Percentiles rank a stretch among this genome's conserved stretches.
Evolutionary conservation across 2,329 filamentous ascomycete genomes (phyloP).

Genomic region (Penicillium brasilianum): DNA sequence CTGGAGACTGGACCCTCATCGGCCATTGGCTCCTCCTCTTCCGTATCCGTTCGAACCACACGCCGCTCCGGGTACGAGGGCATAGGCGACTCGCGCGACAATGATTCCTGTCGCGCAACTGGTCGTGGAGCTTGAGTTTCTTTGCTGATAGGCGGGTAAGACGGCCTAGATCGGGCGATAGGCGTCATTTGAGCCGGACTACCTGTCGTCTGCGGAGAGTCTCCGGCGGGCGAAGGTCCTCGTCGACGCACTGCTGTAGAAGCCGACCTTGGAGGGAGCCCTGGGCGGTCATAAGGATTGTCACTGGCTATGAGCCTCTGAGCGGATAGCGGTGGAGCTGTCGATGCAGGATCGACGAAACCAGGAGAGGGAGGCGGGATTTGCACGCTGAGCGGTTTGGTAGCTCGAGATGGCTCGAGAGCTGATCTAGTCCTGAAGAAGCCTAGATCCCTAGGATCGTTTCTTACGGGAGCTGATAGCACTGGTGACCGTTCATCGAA

Average conservation of each 20-base stretch:
- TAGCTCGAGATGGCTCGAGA: conserved; percentile 34
- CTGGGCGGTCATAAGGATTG: conserved; percentile 53
- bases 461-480: conserved; percentile 19
- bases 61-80: conserved; percentile 31
- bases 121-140: conserved; percentile 26
- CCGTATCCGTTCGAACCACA: conserved; percentile 48
- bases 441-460: conserved; percentile 40
- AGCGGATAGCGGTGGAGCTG: conserved; percentile 50
- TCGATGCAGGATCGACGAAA: conserved; percentile 25
- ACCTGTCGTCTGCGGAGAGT: conserved; percentile 16
- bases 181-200: conserved; percentile 23
- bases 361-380: conserved; percentile 34
- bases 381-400: conserved; percentile 41
- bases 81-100: conserved; percentile 34
- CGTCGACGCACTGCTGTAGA: conserved; percentile 26
- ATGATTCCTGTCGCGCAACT: conserved; percentile 35
- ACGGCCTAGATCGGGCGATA: conserved; percentile 22
- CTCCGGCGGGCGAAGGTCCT: conserved; percentile 33
- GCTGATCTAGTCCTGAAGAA: conserved; percentile 35
- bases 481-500: conserved; percentile 37
- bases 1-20: conserved; percentile 59
- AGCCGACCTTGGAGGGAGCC: conserved; percentile 51
- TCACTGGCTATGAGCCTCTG: conserved; percentile 37
- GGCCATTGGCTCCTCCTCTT: conserved; percentile 54
- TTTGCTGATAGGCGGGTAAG: conserved; percentile 21